Percentiles rank a stretch among this genome's conserved stretches.
These are phyloP conservation scores for Zygoascus flipseniorum DNA, from an alignment of 805 yeast species.

Conservation along the genomic window DNA sequence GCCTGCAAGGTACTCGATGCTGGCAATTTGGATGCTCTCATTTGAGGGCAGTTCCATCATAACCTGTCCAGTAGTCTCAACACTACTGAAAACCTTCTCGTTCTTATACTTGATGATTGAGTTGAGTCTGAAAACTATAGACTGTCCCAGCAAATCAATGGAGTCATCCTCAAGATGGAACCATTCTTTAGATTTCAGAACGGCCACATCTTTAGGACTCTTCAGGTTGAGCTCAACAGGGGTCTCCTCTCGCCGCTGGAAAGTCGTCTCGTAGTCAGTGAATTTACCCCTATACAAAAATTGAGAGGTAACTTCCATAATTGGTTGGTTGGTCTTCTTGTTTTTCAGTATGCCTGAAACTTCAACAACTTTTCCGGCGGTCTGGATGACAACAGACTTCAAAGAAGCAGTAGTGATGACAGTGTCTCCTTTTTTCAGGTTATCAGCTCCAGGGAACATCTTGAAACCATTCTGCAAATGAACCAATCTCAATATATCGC, in stretches of 20 bases:
- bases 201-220: conserved; percentile 83
- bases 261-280: conserved; percentile 81
- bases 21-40: conserved; percentile 77
- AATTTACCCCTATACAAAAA: conserved; percentile 95
- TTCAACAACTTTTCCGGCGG: conserved; percentile 91
- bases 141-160: conserved; percentile 65
- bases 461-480: conserved; percentile 92
- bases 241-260: conserved; percentile 78
- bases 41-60: conserved; percentile 85
- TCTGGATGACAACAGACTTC: conserved; percentile 80
- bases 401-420: conserved; percentile 78
- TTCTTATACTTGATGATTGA: conserved; percentile 77
- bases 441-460: conserved; percentile 86
- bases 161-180: conserved; percentile 62
- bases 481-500: conserved; percentile 88
- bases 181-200: conserved; percentile 95
- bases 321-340: conserved; percentile 59
- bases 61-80: conserved; percentile 77
- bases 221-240: conserved; percentile 72
- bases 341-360: conserved; percentile 75
- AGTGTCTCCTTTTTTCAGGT: conserved; percentile 79
- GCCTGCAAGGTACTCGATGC: conserved; percentile 81
- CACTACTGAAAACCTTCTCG: conserved; percentile 66
- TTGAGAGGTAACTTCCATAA: conserved; percentile 89
- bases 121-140: conserved; percentile 80